Evolutionary conservation across 2,329 filamentous ascomycete genomes (phyloP).

Genomic region (Mycogone perniciosa): DNA sequence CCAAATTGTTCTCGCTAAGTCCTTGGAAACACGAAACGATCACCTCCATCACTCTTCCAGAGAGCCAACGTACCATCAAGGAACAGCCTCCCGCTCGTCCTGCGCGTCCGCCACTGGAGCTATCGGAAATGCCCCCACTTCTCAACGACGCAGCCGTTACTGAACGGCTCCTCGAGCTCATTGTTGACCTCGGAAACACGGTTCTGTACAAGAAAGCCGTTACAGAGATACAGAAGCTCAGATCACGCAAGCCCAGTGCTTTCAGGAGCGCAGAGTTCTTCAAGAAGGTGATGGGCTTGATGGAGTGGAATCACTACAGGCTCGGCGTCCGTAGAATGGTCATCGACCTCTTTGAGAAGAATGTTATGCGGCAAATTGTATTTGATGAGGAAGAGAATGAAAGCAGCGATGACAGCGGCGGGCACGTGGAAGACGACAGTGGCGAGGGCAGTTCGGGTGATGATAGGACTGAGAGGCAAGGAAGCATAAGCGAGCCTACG

Average conservation of each 20-base stretch:
- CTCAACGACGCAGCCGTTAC: constrained; percentile 59
- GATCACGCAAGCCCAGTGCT: constrained; percentile 63
- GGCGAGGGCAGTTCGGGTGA: constrained; percentile 39
- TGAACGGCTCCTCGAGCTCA: constrained; percentile 75
- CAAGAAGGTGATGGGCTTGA: constrained; percentile 72
- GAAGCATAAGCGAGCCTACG: constrained; percentile 43
- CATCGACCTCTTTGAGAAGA: constrained; percentile 90
- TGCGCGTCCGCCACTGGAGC: constrained; percentile 38
- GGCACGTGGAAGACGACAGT: constrained; percentile 59
- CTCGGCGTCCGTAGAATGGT: constrained; percentile 83
- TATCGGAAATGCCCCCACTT: constrained; percentile 35
- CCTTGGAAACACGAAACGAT: constrained; percentile 51
- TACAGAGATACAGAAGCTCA: constrained; percentile 73
- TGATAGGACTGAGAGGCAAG: constrained; percentile 52
- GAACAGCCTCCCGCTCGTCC: constrained; percentile 37
- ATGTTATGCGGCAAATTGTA: constrained; percentile 76
- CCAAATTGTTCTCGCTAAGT: constrained; percentile 67
- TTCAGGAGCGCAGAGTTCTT: constrained; percentile 77
- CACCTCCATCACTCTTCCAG: constrained; percentile 40
- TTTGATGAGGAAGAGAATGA: constrained; percentile 59
- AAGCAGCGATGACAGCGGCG: constrained; percentile 44
- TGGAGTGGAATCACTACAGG: constrained; percentile 86
- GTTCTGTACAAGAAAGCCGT: constrained; percentile 86
- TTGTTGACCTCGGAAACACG: constrained; percentile 86
- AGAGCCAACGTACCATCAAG: constrained; percentile 47